Evolutionary conservation across 169 alveolate genomes (phyloP), one percentile per base, ranked within the genome.

Genomic region (Plasmodium blacklocki): DNA sequence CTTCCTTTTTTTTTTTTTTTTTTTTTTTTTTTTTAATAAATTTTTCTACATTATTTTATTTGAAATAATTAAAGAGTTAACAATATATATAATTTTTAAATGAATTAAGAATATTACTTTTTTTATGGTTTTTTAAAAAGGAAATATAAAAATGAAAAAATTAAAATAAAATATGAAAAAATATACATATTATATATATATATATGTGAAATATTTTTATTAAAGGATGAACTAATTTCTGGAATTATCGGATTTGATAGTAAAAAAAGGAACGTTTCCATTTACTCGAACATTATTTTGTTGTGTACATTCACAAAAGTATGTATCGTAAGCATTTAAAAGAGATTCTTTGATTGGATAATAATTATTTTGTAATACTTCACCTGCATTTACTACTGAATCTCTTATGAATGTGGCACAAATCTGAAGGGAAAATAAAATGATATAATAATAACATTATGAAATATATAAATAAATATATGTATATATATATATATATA

Each of bases 241-340:
- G 6, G 26, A 29, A 50, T 26, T 59, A 43, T 67, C 59, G 14
- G 73, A 45, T 19, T 78, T 64, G 7, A 78, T 60, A 19, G 76
- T 78, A 45, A 78, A 78, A 70, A 78, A 64, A 14, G 89, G 78
- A 32, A 78, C 89, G 4, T 71, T 71, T 6, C 89, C 89, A 78
- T 64, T 78, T 49, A 78, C 71, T 14, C 78, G 29, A 47, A 45
- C 60, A 58, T 21, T 78, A 58, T 47, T 50, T n/a, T 78, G 89
- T 14, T 78, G 89, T 1, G 68, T 49, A 15, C 8, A 59, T 11
- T 78, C 89, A 58, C 89, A 64, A 64, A 78, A 78, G 45, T 78
- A 78, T n/a, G 62, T 64, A 45, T 78, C 89, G 47, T 78, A 78
- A 3, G 52, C 29, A 18, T 66, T 78, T 70, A 78, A 18, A 14